Percentiles rank a stretch among this genome's conserved stretches.
Conservation (phyloP, 2,329 filamentous ascomycete genomes). For the Ascochyta clinopodiicola region DNA sequence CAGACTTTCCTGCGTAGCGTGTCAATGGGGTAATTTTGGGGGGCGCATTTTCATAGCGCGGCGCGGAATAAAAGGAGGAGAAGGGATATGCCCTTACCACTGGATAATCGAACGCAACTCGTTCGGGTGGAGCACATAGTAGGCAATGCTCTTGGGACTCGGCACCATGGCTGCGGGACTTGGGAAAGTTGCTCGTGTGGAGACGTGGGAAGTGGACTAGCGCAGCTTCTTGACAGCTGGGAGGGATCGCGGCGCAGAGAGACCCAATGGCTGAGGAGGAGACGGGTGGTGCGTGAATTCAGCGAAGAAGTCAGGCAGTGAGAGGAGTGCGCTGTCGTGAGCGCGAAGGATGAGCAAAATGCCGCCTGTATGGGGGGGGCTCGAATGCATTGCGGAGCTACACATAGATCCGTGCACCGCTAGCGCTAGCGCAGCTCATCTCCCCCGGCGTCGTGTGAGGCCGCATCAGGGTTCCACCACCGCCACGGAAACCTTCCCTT, state of each 20-base stretch:
- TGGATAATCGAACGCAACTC: slow-evolving; percentile 85
- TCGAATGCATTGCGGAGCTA: slow-evolving; percentile 14
- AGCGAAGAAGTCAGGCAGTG: slow-evolving; percentile 19
- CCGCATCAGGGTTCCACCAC: slow-evolving; percentile 10
- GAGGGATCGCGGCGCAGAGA: slow-evolving; percentile 1
- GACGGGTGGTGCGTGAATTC: slow-evolving; percentile 12
- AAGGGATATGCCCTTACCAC: slow-evolving; percentile 68
- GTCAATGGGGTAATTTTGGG: slow-evolving; percentile 14
- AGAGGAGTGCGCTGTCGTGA: slow-evolving; percentile 8
- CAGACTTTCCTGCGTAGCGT: slow-evolving; percentile 79
- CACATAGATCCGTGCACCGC: slow-evolving; percentile 11
- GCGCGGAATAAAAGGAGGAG: background rate
- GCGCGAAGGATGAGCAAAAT: slow-evolving; percentile 18
- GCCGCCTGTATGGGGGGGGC: slow-evolving; percentile 17
- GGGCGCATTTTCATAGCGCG: background rate
- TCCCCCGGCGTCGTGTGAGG: background rate
- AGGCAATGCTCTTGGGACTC: slow-evolving; percentile 62
- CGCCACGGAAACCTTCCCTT: background rate
- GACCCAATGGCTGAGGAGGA: slow-evolving; percentile 10
- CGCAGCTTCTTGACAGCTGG: slow-evolving; percentile 10
- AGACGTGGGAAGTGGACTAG: slow-evolving; percentile 2
- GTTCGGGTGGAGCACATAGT: slow-evolving; percentile 76
- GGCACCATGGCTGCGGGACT: slow-evolving; percentile 38
- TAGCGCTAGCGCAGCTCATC: slow-evolving; percentile 16
- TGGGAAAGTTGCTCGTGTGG: slow-evolving; percentile 21